Evolutionary conservation across 2,329 filamentous ascomycete species (phyloP), one percentile per base, ranked within the genome.

Genomic region (Ceratocystis cacaofunesta): DNA sequence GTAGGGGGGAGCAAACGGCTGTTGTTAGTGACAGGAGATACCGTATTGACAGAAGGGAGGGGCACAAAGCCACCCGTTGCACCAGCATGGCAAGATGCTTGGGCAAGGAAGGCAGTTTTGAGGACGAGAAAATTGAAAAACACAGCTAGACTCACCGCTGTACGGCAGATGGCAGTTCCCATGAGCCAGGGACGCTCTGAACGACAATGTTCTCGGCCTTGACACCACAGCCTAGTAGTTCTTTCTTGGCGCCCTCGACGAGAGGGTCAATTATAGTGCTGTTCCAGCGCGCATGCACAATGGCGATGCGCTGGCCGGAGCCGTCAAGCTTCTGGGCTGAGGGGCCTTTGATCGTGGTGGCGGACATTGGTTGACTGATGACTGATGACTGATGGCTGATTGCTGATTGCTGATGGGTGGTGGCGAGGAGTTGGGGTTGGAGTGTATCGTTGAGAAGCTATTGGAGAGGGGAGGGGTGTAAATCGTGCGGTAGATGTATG

Each of bases 221-320:
- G 66, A 99, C 92, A 65, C 94, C 94, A 64, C 87, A 85, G 55
- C 83, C 83, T 43, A 87, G 78, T 65, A 99, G 85, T 73, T 87
- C 87, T 71, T 87, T 86, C 76, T 87, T 89, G 58, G 89, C 85
- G 69, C 94, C 94, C 63, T 82, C 79, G 68, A 99, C 82, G 66
- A 99, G 85, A 64, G 90, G 85, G 67, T 89, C 85, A 76, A 97
- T 96, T 74, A 99, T 90, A 70, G 82, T 82, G 69, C 81, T 82
- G 79, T 99, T 99, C 94, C 94, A 99, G 72, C 94, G 86, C 67
- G 92, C 92, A 78, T 97, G 94, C 67, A 99, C 84, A 73, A 99
- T 97, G 73, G 89, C 92, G 74, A 99, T 87, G 73, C 94, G 90
- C 69, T 99, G 84, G 72, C 79, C 80, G 71, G 84, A 84, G 75